Evolutionary conservation across 768 basidiomycete genomes (phyloP), one percentile per base, ranked within the genome.

Genomic region (Leucocoprinus sp.): DNA sequence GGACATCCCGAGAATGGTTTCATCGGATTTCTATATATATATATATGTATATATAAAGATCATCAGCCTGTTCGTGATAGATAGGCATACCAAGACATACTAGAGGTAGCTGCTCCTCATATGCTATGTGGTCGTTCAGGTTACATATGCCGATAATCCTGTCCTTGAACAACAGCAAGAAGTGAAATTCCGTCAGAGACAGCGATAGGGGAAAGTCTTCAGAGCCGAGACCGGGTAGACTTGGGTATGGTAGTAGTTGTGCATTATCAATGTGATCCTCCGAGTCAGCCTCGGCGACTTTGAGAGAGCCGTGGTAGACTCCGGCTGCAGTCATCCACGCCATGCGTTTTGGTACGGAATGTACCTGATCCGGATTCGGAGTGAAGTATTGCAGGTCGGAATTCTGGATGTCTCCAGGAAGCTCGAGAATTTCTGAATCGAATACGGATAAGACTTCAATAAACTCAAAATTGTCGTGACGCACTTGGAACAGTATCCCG

Each of bases 281-380:
- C 11, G 80, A 66, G 37, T 74, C 69, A 1, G 78, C 67, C 17
- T 82, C 76, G 55, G 84, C 82, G 55, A 84, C 82, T 55, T 82
- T 83, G 40, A 95, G 68, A 8, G 68, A 68, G 11, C 89, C 90
- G 56, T 93, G 83, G 60, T 93, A 98, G 36, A 97, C 75, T 8
- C 95, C 95, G 34, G 53, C 45, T 90, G 93, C 80, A 39, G 91
- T 95, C 69, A 95, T 74, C 95, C 95, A 97, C 3, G 91, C 95
- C 53, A 96, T 67, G 19, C 69, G 72, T 55, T 72, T 82, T 0
- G 92, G 85, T 23, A 86, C 59, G 11, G 82, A 82, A 26, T 77
- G 65, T 15, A 76, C 76, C 63, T 86, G 80, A 53, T 78, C 78
- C 15, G 85, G 68, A 59, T 83, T 78, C 0, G 76, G 74, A 6